A percentile compares a stretch with the other conserved stretches of the same genome.
Evolutionary conservation across 768 basidiomycete species (phyloP).

Genomic region (Pisolithus albus): DNA sequence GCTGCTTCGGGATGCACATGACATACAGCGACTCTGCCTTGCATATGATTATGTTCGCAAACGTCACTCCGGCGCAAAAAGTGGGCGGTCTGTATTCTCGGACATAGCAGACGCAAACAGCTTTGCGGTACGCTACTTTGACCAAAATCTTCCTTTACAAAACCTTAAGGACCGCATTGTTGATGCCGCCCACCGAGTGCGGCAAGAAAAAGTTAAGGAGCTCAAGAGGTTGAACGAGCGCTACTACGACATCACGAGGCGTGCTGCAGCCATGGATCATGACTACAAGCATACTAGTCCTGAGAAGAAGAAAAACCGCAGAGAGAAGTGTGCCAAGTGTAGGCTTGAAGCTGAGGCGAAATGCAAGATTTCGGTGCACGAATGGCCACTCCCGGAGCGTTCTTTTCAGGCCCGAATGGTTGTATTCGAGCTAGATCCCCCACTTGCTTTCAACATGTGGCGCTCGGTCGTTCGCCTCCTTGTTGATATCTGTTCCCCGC

Average conservation of each 20-base stretch:
- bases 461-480: constrained; percentile 34
- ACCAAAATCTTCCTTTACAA: constrained; percentile 16
- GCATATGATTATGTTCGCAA: constrained; percentile 27
- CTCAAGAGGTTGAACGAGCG: constrained; percentile 11
- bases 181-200: constrained; percentile 10
- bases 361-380: constrained; percentile 29
- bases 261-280: background rate
- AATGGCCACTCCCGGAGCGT: constrained; percentile 38
- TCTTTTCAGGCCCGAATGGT: constrained; percentile 13
- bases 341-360: no score
- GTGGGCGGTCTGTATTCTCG: constrained; percentile 30
- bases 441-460: constrained; percentile 37
- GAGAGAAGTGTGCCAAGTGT: no score
- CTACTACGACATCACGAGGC: background rate
- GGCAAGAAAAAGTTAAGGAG: background rate
- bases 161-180: constrained; percentile 26
- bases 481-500: constrained; percentile 25
- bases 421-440: constrained; percentile 36
- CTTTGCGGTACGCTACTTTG: constrained; percentile 34
- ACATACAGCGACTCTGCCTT: constrained; percentile 21
- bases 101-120: constrained; percentile 5
- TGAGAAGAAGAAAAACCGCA: constrained; percentile 2
- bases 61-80: constrained; percentile 19
- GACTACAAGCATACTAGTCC: constrained; percentile 21
- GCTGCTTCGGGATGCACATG: constrained; percentile 22